A percentile compares a stretch with the other conserved stretches of the same genome.
Conservation (phyloP, 768 basidiomycete species). For the Exidia glandulosa region DNA sequence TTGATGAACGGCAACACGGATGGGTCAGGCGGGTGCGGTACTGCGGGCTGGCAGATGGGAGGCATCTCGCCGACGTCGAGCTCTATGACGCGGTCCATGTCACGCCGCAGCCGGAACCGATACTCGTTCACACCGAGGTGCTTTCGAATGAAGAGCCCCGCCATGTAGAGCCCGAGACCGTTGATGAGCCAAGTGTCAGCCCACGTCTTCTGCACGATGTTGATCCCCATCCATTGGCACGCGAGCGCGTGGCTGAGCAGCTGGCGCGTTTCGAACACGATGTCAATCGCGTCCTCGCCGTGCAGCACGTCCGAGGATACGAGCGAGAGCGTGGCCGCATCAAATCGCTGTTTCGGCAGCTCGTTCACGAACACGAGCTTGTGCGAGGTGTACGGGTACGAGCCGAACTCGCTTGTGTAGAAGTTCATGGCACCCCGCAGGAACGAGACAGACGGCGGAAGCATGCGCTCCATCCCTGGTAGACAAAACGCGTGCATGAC, state of each 20-base stretch:
- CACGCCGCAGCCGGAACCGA: conserved; percentile 87
- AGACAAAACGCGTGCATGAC: conserved; percentile 88
- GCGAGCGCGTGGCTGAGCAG: conserved; percentile 80
- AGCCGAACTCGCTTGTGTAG: conserved; percentile 84
- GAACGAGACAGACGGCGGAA: conserved; percentile 59
- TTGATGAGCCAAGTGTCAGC: conserved; percentile 97
- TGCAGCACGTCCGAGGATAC: conserved; percentile 74
- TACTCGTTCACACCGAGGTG: conserved; percentile 95
- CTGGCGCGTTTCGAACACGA: conserved; percentile 83
- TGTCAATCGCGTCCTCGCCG: conserved; percentile 83
- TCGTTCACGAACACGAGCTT: conserved; percentile 93
- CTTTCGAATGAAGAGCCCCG: conserved; percentile 75
- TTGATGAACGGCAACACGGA: conserved; percentile 79
- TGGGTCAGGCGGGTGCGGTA: conserved; percentile 74
- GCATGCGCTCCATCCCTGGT: conserved; percentile 70
- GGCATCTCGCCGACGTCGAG: conserved; percentile 83
- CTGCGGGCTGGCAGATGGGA: conserved; percentile 86
- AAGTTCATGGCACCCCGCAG: conserved; percentile 87
- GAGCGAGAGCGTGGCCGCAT: conserved; percentile 75
- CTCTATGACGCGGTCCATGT: conserved; percentile 85
- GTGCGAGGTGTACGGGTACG: conserved; percentile 92
- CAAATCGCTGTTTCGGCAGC: conserved; percentile 68
- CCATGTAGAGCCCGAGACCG: conserved; percentile 84
- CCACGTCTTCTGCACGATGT: conserved; percentile 87
- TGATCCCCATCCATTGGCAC: conserved; percentile 94